Evolutionary conservation across 208 protist genomes (phyloP).

Genomic region (Crithidia bombi): DNA sequence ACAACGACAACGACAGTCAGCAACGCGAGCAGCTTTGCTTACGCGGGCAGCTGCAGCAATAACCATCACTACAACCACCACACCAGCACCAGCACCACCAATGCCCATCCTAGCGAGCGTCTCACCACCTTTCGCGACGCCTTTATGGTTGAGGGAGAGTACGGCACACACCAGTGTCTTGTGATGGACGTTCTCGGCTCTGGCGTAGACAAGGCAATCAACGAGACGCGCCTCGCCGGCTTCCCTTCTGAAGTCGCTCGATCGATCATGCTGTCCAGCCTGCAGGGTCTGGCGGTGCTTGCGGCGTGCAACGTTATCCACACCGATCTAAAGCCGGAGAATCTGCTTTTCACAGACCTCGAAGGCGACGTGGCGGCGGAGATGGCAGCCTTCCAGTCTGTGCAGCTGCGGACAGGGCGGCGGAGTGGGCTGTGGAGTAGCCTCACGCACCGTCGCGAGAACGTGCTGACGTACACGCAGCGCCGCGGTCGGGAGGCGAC

Average conservation of each 20-base stretch:
- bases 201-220: slow-evolving; percentile 93
- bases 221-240: slow-evolving; percentile 87
- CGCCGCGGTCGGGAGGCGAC: slow-evolving; percentile 14
- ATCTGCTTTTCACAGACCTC: slow-evolving; percentile 75
- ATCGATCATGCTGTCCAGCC: slow-evolving; percentile 53
- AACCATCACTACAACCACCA: not conserved
- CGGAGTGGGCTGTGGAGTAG: slow-evolving; percentile 31
- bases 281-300: slow-evolving; percentile 83
- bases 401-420: slow-evolving; percentile 24
- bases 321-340: slow-evolving; percentile 95
- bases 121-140: slow-evolving; percentile 44
- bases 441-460: slow-evolving; percentile 32
- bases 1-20: not conserved
- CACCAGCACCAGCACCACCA: not conserved
- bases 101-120: not conserved
- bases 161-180: slow-evolving; percentile 90
- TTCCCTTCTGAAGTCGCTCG: slow-evolving; percentile 84
- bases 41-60: not conserved
- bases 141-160: slow-evolving; percentile 59
- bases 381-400: slow-evolving; percentile 36
- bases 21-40: not conserved
- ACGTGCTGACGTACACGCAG: slow-evolving; percentile 29
- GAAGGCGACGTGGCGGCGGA: slow-evolving; percentile 37
- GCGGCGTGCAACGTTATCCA: slow-evolving; percentile 93
- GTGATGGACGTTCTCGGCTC: slow-evolving; percentile 95